Evolutionary conservation across 441 rosid species (phyloP), one percentile per base, ranked within the genome.

Genomic region (Macaranga tanarius): DNA sequence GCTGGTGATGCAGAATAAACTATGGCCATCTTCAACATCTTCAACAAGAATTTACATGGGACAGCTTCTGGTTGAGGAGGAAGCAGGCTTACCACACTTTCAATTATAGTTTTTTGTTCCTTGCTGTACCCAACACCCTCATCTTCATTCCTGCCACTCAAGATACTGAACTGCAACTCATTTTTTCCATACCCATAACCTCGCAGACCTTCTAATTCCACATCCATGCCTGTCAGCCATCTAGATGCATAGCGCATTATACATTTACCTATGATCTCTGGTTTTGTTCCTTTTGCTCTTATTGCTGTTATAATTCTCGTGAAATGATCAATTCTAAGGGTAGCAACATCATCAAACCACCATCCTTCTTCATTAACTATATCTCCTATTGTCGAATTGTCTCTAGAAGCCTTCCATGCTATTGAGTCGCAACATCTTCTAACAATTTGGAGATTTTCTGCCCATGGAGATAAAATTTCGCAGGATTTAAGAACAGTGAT

Each of bases 371-470:
- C 79, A 42, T 62, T 68, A 2, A 66, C 83, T 47, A 54, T 17
- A 57, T 83, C 81, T 64, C 73, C 87, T 1, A 58, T 71, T 23
- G 77, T 42, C 48, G 75, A 79, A 51, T 72, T 75, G 66, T 84
- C 81, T 80, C 80, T 84, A 65, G 89, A 84, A 73, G 87, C 91
- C 80, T 87, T 86, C 89, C 91, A 84, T 73, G 94, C 91, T 44
- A 91, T 90, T 44, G 89, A 84, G 67, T 93, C 98, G 20, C 92
- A 87, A 42, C 98, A 88, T 84, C 93, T 86, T 62, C 96, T 81
- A 65, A 91, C 88, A 72, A 91, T 84, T 71, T 90, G 96, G 65
- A 89, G 87, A 77, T 91, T 93, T 72, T 91, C 97, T 8, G 86
- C 89, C 97, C 96, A 90, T 15, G 96, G 96, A 60, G 92, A 91